Evolutionary conservation across 2,329 filamentous ascomycete genomes (phyloP), one percentile per base, ranked within the genome.

Genomic region (Penicillium oxalicum): DNA sequence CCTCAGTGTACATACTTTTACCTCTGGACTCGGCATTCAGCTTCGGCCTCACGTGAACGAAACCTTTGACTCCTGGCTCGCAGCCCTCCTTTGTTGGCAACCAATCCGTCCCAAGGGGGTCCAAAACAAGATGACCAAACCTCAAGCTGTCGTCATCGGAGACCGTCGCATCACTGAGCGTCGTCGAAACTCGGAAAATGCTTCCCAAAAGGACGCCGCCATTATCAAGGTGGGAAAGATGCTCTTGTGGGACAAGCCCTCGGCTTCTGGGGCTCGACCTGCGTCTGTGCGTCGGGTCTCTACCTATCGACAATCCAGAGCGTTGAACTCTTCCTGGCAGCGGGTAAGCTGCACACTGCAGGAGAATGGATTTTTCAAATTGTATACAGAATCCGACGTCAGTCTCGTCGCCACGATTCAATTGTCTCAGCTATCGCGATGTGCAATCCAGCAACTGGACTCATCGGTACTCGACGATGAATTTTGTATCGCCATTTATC

Each of bases 211-310:
- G 63, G 85, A 89, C 53, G 80, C 82, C 3, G 83, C 86, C 47
- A 93, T 97, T 56, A 97, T 97, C 74, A 98, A 97, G 66, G 88
- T 96, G 41, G 93, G 90, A 47, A 91, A 90, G 64, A 81, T 95
- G 64, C 84, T 90, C 63, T 77, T 95, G 40, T 96, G 91, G 91
- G 90, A 97, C 69, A 93, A 87, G 65, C 85, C 84, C 2, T 70
- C 65, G 32, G 65, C 66, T n/a, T 66, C 67, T 11, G 67, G 68
- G 6, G 62, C 64, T 40, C 63, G 63, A 25, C 65, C 65, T 8
- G 61, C 64, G 32, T 63, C 65, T 47, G 48, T 60, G 18, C 67
- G 69, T 13, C 70, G 77, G 26, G 74, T 78, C 9, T 77, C 75
- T 26, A 75, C 75, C 5, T 77, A 78, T 59, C 74, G 77, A 49